phyloP scores from a whole-genome alignment of 352 stramenopile genomes.

The Phytopythium boreale region DNA sequence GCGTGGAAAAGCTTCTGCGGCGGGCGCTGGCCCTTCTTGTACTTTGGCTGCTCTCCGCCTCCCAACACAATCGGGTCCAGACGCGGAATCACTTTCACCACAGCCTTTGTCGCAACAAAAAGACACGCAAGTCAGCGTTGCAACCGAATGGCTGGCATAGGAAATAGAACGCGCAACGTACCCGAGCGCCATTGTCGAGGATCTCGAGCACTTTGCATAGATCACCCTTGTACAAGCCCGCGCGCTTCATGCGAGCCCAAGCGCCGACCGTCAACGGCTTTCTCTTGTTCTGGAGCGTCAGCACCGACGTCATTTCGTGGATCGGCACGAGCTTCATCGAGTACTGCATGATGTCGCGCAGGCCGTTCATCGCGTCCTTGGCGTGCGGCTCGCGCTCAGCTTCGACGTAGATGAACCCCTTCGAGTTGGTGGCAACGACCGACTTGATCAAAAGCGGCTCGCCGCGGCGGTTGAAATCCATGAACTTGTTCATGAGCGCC shows the following conservation, averaged over 20 bases:
- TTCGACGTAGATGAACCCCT: slow-evolving; percentile 89
- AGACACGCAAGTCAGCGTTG: background rate
- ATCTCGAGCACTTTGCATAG: slow-evolving; percentile 88
- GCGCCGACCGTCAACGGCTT: slow-evolving; percentile 76
- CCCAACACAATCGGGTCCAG: slow-evolving; percentile 72
- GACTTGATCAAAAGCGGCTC: slow-evolving; percentile 86
- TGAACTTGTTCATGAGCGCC: slow-evolving; percentile 89
- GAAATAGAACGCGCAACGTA: slow-evolving; percentile 14
- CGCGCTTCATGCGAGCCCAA: slow-evolving; percentile 86
- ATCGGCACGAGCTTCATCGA: slow-evolving; percentile 89
- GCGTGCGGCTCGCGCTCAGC: slow-evolving; percentile 83
- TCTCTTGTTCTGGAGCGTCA: slow-evolving; percentile 82
- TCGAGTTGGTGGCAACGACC: slow-evolving; percentile 83
- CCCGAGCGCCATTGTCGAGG: slow-evolving; percentile 77
- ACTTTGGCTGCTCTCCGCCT: slow-evolving; percentile 79
- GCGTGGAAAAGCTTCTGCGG: slow-evolving; percentile 82
- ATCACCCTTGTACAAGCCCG: slow-evolving; percentile 85
- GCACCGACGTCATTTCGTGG: slow-evolving; percentile 88
- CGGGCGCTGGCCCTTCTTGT: slow-evolving; percentile 88
- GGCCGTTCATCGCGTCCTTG: slow-evolving; percentile 80
- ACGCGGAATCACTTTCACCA: slow-evolving; percentile 86
- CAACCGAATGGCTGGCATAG: background rate
- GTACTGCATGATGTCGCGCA: slow-evolving; percentile 84
- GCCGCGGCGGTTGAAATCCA: slow-evolving; percentile 80
- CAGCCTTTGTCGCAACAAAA: slow-evolving; percentile 29